A percentile compares a stretch with the other conserved stretches of the same genome.
phyloP scores from a whole-genome alignment of 306 rosid genomes.

The Vicia sativa region DNA sequence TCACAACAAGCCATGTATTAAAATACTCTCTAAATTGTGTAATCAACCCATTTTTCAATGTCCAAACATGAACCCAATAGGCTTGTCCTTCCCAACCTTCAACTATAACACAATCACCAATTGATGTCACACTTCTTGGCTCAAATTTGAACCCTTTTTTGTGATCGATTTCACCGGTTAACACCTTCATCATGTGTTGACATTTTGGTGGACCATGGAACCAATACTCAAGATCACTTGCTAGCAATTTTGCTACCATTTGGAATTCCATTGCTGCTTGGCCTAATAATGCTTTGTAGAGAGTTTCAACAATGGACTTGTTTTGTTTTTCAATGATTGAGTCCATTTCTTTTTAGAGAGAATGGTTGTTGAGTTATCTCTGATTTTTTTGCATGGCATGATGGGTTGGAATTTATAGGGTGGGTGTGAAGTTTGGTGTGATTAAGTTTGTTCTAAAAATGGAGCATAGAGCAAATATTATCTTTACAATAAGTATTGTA shows the following conservation, averaged over 20 bases:
- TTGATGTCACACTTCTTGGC: conserved; percentile 62
- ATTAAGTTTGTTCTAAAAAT: not conserved
- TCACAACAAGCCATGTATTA: conserved; percentile 90
- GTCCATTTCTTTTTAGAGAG: not conserved
- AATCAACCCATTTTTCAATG: conserved; percentile 61
- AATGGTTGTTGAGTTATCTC: not conserved
- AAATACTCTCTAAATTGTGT: conserved; percentile 84
- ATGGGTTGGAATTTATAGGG: conserved; percentile 46
- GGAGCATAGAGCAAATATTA: conserved; percentile 26
- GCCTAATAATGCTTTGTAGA: conserved; percentile 66
- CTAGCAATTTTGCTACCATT: conserved; percentile 52
- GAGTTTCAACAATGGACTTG: conserved; percentile 52
- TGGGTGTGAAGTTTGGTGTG: conserved; percentile 14
- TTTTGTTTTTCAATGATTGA: conserved; percentile 38
- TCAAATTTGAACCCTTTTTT: conserved; percentile 63
- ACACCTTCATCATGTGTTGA: conserved; percentile 90
- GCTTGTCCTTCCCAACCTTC: conserved; percentile 95
- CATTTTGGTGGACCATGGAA: conserved; percentile 93
- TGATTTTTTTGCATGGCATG: not conserved
- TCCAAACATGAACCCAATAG: conserved; percentile 96
- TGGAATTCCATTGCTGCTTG: conserved; percentile 39
- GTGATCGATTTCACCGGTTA: conserved; percentile 65
- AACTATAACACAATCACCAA: conserved; percentile 59
- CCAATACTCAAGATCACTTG: conserved; percentile 88
- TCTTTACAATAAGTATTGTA: no score